Evolutionary conservation across 2,329 filamentous ascomycete genomes (phyloP), one percentile per base, ranked within the genome.

Genomic region (Ophiostoma pallidulum): DNA sequence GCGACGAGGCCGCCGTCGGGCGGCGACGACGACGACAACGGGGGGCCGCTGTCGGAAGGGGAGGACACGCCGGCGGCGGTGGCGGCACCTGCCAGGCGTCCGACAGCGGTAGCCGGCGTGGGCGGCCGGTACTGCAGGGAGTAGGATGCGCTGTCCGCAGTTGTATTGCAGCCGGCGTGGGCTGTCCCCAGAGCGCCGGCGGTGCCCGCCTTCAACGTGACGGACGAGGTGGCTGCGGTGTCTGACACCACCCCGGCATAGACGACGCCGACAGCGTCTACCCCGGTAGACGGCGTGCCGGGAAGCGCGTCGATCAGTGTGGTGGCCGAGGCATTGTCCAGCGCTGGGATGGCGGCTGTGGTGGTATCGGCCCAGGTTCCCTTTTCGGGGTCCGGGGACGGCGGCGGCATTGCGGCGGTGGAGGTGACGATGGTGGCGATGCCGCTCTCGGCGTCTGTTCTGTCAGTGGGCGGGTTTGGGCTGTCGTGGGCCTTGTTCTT

Each of bases 1-100:
- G 72, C 73, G 13, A 58, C 52, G 41, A 65, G 53, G 12, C 72
- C 73, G 22, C 72, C 70, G 39, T 74, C 69, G 0, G 71, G 72
- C 2, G 59, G 55, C 7, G 54, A 38, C 38, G 55, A 57, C 14
- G 9, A 14, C 19, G 37, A 28, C 24, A 16, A 20, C 36, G 36
- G 10, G 36, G 10, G n/a, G 36, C 10, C 36, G 16, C 6, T 4
- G 36, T 6, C 16, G 36, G 24, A 10, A n/a, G n/a, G n/a, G n/a
- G n/a, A n/a, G n/a, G n/a, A n/a, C n/a, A n/a, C n/a, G n/a, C n/a
- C n/a, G n/a, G n/a, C n/a, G n/a, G n/a, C n/a, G n/a, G n/a, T n/a
- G n/a, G n/a, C n/a, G n/a, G n/a, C n/a, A n/a, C n/a, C n/a, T n/a
- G n/a, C n/a, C n/a, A n/a, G n/a, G n/a, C n/a, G n/a, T n/a, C n/a